These are phyloP conservation scores for Prototheca stagnorum DNA, from an alignment of 163 green algal species.

Conservation along the genomic window DNA sequence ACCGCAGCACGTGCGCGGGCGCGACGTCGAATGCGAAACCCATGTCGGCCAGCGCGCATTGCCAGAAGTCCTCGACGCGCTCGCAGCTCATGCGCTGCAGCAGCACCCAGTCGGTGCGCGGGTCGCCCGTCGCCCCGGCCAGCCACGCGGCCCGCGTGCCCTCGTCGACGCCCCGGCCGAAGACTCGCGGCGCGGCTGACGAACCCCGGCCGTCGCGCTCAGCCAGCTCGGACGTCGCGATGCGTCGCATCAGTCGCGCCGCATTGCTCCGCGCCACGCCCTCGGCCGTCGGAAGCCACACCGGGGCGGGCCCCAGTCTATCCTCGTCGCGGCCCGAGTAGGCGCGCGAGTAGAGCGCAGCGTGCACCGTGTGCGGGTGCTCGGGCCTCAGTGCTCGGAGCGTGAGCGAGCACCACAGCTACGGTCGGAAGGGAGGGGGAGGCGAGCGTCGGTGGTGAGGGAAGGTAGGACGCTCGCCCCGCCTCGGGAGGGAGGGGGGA, in stretches of 20 bases:
- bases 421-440: no score
- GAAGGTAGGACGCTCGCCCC: no score
- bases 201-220: neutral
- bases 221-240: neutral
- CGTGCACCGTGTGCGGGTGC: no score
- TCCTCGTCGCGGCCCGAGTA: slow-evolving; percentile 26
- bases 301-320: slow-evolving; percentile 29
- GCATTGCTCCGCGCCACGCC: slow-evolving; percentile 31
- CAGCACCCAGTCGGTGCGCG: slow-evolving; percentile 24
- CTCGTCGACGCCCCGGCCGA: slow-evolving; percentile 14
- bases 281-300: slow-evolving; percentile 35
- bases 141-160: no score
- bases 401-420: no score
- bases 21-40: slow-evolving; percentile 22
- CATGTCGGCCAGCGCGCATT: slow-evolving; percentile 26
- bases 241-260: slow-evolving; percentile 30
- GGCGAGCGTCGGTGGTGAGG: no score
- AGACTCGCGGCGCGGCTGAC: neutral
- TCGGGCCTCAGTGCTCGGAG: no score
- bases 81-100: slow-evolving; percentile 40
- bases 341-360: slow-evolving; percentile 18
- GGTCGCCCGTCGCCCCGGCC: slow-evolving; percentile 13
- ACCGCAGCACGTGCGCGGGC: slow-evolving; percentile 11
- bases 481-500: no score
- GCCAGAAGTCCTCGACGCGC: slow-evolving; percentile 47